phyloP scores from a whole-genome alignment of 2,329 filamentous ascomycete genomes.

The Metarhizium humberi region DNA sequence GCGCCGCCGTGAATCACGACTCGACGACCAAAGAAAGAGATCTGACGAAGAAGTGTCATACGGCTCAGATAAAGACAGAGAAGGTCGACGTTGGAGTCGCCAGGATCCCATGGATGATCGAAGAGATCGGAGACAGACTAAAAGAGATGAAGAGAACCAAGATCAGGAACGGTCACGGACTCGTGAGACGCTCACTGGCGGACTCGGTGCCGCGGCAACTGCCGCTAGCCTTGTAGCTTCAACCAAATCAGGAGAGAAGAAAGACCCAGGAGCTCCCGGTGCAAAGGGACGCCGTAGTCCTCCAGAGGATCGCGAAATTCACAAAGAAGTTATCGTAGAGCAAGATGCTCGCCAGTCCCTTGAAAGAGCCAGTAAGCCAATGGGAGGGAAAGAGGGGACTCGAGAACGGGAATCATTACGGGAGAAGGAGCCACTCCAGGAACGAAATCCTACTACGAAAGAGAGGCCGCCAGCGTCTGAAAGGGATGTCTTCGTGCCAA shows the following conservation, averaged over 20 bases:
- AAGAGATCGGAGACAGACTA: slow-evolving; percentile 20
- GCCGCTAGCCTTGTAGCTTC: slow-evolving; percentile 33
- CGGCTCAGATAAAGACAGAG: slow-evolving; percentile 18
- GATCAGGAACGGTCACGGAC: slow-evolving; percentile 31
- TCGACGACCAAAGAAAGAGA: slow-evolving; percentile 18
- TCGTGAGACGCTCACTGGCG: slow-evolving; percentile 38
- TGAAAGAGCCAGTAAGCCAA: slow-evolving; percentile 3
- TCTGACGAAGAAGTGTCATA: slow-evolving; percentile 21
- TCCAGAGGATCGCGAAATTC: slow-evolving; percentile 19
- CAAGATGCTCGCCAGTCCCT: slow-evolving; percentile 7
- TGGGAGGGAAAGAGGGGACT: neutral
- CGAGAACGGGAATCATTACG: slow-evolving; percentile 1
- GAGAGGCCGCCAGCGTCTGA: neutral
- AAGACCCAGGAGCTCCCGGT: slow-evolving; percentile 22
- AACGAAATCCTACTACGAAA: neutral
- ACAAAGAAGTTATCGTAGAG: slow-evolving; percentile 13
- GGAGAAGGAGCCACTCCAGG: neutral
- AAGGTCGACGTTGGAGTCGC: slow-evolving; percentile 18
- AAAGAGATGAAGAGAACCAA: slow-evolving; percentile 17
- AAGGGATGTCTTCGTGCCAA: slow-evolving; percentile 4
- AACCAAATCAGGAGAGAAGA: slow-evolving; percentile 29
- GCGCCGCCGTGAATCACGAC: slow-evolving; percentile 21
- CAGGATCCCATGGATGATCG: slow-evolving; percentile 15
- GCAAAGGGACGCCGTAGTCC: slow-evolving; percentile 19
- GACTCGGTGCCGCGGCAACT: slow-evolving; percentile 38